These are phyloP conservation scores for Cucumis sativus DNA, from an alignment of 306 rosid species.

Conservation along the genomic window Cucumber_9930_V3 NC_026657.2:30803001-30803500, in stretches of 20 bases:
- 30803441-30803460: constrained; percentile 37
- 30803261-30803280: neutral
- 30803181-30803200: neutral
- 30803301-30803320: neutral
- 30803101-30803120: neutral
- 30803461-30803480: constrained; percentile 46
- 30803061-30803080: neutral
- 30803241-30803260: neutral
- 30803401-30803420: constrained; percentile 12
- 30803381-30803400: constrained; percentile 1
- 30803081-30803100: neutral
- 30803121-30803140: neutral
- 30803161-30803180: neutral
- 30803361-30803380: constrained; percentile 4
- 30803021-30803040: neutral
- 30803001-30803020: neutral
- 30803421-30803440: constrained; percentile 54
- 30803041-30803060: neutral
- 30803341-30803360: constrained; percentile 16
- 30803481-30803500: constrained; percentile 45
- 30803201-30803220: neutral
- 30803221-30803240: neutral
- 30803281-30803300: neutral
- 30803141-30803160: neutral
- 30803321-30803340: constrained; percentile 33